Base-by-base conservation (phyloP, 768 basidiomycete genomes). In the Brasilioporus rufonigricans region DNA sequence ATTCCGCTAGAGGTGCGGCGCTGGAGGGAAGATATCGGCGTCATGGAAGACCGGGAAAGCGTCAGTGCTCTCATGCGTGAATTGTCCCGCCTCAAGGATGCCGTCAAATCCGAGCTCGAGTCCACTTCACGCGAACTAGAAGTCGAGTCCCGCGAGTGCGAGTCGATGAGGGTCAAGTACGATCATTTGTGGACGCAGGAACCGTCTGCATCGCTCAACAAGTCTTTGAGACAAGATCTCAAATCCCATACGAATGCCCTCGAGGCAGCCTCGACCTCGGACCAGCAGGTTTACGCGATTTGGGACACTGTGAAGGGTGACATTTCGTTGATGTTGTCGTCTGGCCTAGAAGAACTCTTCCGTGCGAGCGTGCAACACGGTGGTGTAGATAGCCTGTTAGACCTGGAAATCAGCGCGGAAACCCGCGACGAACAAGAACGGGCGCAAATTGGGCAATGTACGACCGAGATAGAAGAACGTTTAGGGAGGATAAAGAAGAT, bases 121-220 rank as follows among this genome's bases (percentile, higher is more conserved):
- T 67, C 72, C 21, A 70, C 87, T 38, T 77, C 79, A 3, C 73
- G 78, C 4, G 85, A 93, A 45, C 73, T 99, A 38, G 95, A 97
- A 16, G 73, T 74, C 36, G 97, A 98, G 71, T 85, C 83, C 32
- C 76, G 85, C 59, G 93, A 94, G 44, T 98, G 94, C 71, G 96
- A 99, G 72, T 76, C 80, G 46, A 83, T 87, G 85, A 77, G 94
- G 52, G 87, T 93, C 64, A 89, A 89, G 70, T 95, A 92, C 69
- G 87, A 87, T 29, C 87, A 93, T 60, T 69, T 82, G 27, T 98
- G 92, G 87, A 85, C 87, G 9, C 95, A 97, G 70, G 80, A 82
- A 10, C 95, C 96, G 0, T 88, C 88, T 5, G 85, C 91, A 0
- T 78, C 81, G 1, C 71, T 86, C 54, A 89, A 87, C 41, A 87